These are phyloP conservation scores for Debaryomycetaceae sp. DNA, from an alignment of 1,139 yeast genomes.

Conservation along the genomic window DNA sequence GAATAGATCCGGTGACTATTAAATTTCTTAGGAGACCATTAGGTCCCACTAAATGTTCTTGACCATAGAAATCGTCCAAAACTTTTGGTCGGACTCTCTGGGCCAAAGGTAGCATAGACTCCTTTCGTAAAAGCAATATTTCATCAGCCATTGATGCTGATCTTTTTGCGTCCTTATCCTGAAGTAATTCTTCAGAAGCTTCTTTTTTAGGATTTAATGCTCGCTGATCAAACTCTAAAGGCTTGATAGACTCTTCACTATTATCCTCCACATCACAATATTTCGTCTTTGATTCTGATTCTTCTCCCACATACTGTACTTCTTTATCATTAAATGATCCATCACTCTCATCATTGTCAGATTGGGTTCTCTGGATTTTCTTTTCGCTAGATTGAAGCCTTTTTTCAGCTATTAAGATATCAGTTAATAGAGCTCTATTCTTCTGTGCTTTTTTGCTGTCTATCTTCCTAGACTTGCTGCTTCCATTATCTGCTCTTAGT, in stretches of 20 bases:
- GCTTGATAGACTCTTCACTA: not conserved
- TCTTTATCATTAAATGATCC: not conserved
- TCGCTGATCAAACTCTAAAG: not conserved
- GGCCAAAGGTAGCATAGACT: conserved; percentile 69
- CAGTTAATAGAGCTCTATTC: conserved; percentile 28
- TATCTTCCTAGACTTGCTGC: conserved; percentile 15
- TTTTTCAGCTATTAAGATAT: conserved; percentile 31
- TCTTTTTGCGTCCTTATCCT: not conserved
- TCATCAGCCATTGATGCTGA: not conserved
- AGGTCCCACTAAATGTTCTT: conserved; percentile 72
- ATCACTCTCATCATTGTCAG: not conserved
- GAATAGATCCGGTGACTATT: conserved; percentile 58
- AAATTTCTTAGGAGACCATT: conserved; percentile 71
- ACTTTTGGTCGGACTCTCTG: conserved; percentile 78
- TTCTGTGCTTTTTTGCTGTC: conserved; percentile 15
- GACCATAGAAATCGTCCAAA: conserved; percentile 81
- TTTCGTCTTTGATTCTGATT: conserved; percentile 1
- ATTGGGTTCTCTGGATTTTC: not conserved
- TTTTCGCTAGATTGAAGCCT: conserved; percentile 10
- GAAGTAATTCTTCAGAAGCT: conserved; percentile 9
- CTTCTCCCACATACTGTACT: not conserved
- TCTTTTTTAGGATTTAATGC: not conserved
- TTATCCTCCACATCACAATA: not conserved
- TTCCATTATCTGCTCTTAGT: conserved; percentile 23
- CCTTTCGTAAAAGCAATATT: conserved; percentile 30